Evolutionary conservation across 2,329 filamentous ascomycete genomes (phyloP).

Genomic region (Alternaria postmessia): DNA sequence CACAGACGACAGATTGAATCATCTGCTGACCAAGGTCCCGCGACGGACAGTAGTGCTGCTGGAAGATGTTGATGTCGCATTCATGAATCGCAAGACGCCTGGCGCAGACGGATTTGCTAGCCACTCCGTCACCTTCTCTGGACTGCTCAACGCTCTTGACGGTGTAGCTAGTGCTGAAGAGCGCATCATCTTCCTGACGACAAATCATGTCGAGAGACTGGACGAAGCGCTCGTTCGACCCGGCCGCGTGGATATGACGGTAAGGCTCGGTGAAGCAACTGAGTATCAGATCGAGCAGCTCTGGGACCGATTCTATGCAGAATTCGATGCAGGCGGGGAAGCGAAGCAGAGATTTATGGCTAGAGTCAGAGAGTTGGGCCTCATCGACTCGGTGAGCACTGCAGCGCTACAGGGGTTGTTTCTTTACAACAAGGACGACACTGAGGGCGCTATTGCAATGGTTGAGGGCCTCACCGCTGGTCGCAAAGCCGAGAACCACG

Average conservation of each 20-base stretch:
- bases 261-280: slow-evolving; percentile 87
- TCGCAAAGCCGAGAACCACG: slow-evolving; percentile 36
- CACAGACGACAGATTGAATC: slow-evolving; percentile 87
- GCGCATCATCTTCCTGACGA: slow-evolving; percentile 90
- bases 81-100: slow-evolving; percentile 78
- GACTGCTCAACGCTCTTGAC: slow-evolving; percentile 75
- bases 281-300: slow-evolving; percentile 83
- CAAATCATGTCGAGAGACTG: slow-evolving; percentile 89
- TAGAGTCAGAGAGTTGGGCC: slow-evolving; percentile 72
- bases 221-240: slow-evolving; percentile 90
- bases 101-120: slow-evolving; percentile 86
- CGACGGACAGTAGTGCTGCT: slow-evolving; percentile 82
- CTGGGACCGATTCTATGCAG: slow-evolving; percentile 95
- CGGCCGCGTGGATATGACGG: slow-evolving; percentile 91
- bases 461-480: slow-evolving; percentile 66
- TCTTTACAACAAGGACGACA: slow-evolving; percentile 91
- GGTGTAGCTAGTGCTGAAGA: slow-evolving; percentile 96
- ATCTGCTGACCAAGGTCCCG: slow-evolving; percentile 84
- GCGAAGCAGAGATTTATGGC: slow-evolving; percentile 74
- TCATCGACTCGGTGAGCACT: slow-evolving; percentile 80
- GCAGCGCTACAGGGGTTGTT: slow-evolving; percentile 95
- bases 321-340: slow-evolving; percentile 71
- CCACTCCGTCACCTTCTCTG: slow-evolving; percentile 92
- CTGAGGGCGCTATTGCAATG: slow-evolving; percentile 85
- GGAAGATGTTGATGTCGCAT: slow-evolving; percentile 92